These are phyloP conservation scores for Pulveroboletus sp. DNA, from an alignment of 768 basidiomycete species.

Conservation along the genomic window DNA sequence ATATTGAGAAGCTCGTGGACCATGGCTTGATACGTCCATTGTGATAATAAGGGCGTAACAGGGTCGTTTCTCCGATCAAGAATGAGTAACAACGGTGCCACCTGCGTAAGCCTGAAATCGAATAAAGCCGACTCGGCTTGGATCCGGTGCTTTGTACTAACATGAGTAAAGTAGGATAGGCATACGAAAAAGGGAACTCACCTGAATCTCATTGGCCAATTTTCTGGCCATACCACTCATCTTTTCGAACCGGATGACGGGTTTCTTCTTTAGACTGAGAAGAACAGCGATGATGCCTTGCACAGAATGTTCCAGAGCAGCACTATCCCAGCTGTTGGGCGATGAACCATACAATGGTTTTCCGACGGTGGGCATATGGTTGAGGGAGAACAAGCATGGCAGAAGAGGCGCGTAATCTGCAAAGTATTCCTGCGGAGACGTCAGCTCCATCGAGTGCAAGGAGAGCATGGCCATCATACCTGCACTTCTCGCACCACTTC, in stretches of 20 bases:
- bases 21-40: slow-evolving; percentile 99
- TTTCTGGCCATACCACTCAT: slow-evolving; percentile 92
- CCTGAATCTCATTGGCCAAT: slow-evolving; percentile 81
- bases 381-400: slow-evolving; percentile 83
- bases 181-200: slow-evolving; percentile 25
- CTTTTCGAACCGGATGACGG: slow-evolving; percentile 88
- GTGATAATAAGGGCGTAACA: slow-evolving; percentile 90
- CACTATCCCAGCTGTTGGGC: slow-evolving; percentile 67
- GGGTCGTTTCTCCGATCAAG: slow-evolving; percentile 96
- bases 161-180: slow-evolving; percentile 3
- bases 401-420: slow-evolving; percentile 91
- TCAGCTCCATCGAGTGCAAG: not conserved
- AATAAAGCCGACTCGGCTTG: slow-evolving; percentile 80
- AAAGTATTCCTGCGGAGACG: slow-evolving; percentile 78
- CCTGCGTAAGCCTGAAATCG: slow-evolving; percentile 86
- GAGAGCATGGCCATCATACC: slow-evolving; percentile 41
- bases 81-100: slow-evolving; percentile 84
- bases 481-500: slow-evolving; percentile 97
- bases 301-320: slow-evolving; percentile 71
- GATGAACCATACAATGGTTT: slow-evolving; percentile 69
- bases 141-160: slow-evolving; percentile 59
- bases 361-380: slow-evolving; percentile 59
- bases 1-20: slow-evolving; percentile 95
- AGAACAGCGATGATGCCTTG: slow-evolving; percentile 82
- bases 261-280: slow-evolving; percentile 94